Evolutionary conservation across 2,329 filamentous ascomycete species (phyloP), one percentile per base, ranked within the genome.

Genomic region (Alternaria rosae): DNA sequence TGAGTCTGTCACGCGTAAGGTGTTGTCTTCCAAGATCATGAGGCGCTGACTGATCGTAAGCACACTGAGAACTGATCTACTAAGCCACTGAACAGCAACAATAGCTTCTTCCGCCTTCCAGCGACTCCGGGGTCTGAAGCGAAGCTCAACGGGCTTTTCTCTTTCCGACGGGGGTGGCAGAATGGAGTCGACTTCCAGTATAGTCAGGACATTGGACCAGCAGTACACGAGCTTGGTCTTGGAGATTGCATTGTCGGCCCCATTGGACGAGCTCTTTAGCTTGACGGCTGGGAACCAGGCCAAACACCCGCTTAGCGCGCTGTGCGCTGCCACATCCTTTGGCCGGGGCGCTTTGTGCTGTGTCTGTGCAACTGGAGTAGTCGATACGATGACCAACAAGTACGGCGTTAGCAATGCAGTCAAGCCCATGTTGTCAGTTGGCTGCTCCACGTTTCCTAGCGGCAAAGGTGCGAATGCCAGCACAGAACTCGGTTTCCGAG

Each of bases 281-380:
- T 92, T 95, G 47, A 99, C 95, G 2, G 94, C 93, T 3, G 95
- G 95, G 76, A 99, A 99, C 95, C 95, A 99, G 32, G 95, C 93
- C 52, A 99, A 81, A 71, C 94, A 97, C 3, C 94, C 96, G 52
- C 92, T 97, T 86, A 99, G 89, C 17, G 94, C 90, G 74, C 93
- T 92, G 76, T 99, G 94, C 2, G 92, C 92, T 26, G 89, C 89
- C 10, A 98, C 88, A 68, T 98, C 94, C 76, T 96, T 98, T 5
- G 95, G 94, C 25, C 95, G 86, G 3, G 93, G 89, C 20, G 93
- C 90, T 80, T 99, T 99, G 79, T 97, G 92, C 76, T 99, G 95
- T 1, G 95, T 99, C 77, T 97, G 94, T 5, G 96, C 95, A 35
- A 98, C 87, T 0, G 95, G 95, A 0, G 94, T 99, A 0, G 95